These are phyloP conservation scores for Dinochytrium kinnereticum DNA, from an alignment of 371 early-diverging fungal species.

Conservation along the genomic window DNA sequence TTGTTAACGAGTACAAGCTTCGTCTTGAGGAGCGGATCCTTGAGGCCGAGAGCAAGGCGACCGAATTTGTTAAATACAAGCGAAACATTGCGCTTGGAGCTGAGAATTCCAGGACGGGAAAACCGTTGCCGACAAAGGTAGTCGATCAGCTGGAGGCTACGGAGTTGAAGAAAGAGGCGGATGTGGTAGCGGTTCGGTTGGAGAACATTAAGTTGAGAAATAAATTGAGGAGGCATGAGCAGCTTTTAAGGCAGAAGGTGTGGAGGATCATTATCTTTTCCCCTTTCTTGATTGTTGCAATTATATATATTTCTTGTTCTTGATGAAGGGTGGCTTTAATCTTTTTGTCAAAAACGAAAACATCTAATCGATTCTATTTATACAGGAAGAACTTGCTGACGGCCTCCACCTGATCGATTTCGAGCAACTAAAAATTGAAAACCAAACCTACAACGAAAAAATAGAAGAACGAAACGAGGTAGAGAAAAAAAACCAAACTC, in stretches of 20 bases:
- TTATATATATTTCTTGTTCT: no score
- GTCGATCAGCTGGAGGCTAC: constrained; percentile 51
- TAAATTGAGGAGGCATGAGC: constrained; percentile 52
- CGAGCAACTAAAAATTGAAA: constrained; percentile 66
- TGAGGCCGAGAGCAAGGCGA: constrained; percentile 44
- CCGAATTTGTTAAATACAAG: constrained; percentile 53
- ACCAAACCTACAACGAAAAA: constrained; percentile 63
- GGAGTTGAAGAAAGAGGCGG: constrained; percentile 53
- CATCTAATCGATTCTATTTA: not conserved
- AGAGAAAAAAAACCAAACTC: no score
- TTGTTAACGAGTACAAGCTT: constrained; percentile 43
- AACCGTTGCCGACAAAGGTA: constrained; percentile 46
- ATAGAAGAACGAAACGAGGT: constrained; percentile 64
- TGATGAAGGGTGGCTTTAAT: no score
- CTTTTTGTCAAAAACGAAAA: no score
- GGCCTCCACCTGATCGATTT: constrained; percentile 66
- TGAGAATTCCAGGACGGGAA: constrained; percentile 56
- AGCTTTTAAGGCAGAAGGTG: constrained; percentile 54
- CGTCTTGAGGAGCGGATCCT: constrained; percentile 44
- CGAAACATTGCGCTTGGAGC: constrained; percentile 41
- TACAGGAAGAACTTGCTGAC: constrained; percentile 61
- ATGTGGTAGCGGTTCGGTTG: constrained; percentile 55
- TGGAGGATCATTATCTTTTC: not conserved
- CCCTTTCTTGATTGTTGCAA: constrained; percentile 4
- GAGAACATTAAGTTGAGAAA: constrained; percentile 61